Conservation (phyloP, 768 basidiomycete genomes). For the Pleurotus tuoliensis region DNA sequence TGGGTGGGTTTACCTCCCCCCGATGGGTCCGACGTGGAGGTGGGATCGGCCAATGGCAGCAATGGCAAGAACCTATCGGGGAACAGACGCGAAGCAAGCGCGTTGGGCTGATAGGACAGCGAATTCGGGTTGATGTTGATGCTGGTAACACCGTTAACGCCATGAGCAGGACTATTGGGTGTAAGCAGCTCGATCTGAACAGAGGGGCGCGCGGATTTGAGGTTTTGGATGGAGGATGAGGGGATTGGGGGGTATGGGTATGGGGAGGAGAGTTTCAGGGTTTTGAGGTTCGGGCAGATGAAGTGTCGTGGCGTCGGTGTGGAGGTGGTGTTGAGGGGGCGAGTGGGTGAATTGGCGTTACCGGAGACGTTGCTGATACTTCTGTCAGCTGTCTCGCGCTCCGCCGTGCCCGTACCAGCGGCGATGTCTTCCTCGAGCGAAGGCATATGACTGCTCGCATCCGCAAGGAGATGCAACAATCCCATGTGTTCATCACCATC, state of each 20-base stretch:
- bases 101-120: background rate
- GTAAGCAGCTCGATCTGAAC: background rate
- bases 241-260: background rate
- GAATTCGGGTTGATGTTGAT: background rate
- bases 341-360: no score
- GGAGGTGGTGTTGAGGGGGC: no score
- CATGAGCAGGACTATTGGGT: background rate
- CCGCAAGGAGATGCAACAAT: slow-evolving; percentile 4
- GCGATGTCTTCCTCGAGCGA: slow-evolving; percentile 2
- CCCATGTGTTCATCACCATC: slow-evolving; percentile 3
- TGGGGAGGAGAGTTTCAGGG: background rate
- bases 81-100: background rate
- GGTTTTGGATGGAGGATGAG: background rate
- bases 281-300: slow-evolving; percentile 2
- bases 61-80: no score
- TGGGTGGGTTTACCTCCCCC: background rate
- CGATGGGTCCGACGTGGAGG: no score
- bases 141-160: background rate
- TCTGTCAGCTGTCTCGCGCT: background rate
- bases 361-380: no score
- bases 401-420: background rate
- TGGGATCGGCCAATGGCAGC: no score
- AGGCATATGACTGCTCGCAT: slow-evolving; percentile 2
- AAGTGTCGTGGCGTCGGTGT: background rate
- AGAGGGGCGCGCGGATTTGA: background rate